Evolutionary conservation across 1,284 basidiomycete species (phyloP).

Genomic region (Trichosporon sp.): DNA sequence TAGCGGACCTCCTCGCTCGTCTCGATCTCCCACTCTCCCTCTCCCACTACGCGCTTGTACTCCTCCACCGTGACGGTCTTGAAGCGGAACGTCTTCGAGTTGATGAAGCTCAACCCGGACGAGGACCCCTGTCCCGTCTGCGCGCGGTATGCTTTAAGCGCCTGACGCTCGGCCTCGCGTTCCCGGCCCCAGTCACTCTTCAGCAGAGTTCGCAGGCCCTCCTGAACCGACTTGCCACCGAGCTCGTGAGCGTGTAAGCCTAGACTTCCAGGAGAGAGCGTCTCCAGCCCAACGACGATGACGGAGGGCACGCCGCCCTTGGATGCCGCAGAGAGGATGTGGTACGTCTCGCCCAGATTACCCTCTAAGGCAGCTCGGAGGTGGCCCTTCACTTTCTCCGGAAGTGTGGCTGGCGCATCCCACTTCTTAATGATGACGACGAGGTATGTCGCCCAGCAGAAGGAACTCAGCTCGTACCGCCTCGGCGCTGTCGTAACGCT

Average conservation of each 20-base stretch:
- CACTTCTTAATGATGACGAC: neutral
- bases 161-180: neutral
- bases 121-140: too few relatives aligned
- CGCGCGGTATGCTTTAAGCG: neutral
- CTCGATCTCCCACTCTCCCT: neutral
- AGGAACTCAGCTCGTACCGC: neutral
- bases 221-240: neutral
- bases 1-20: neutral
- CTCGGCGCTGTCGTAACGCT: neutral
- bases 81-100: neutral
- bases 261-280: neutral
- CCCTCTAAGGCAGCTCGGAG: neutral
- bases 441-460: neutral
- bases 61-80: neutral
- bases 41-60: neutral
- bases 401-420: neutral
- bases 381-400: neutral
- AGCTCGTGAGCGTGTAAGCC: neutral
- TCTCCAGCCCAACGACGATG: slow-evolving; percentile 20
- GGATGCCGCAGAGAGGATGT: neutral
- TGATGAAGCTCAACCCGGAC: neutral
- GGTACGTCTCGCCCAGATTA: neutral
- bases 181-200: neutral
- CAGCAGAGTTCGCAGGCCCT: neutral
- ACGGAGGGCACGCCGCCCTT: neutral